A percentile compares a stretch with the other conserved stretches of the same genome.
Evolutionary conservation across 768 basidiomycete species (phyloP).

Genomic region (Podaxis carcinomalis): DNA sequence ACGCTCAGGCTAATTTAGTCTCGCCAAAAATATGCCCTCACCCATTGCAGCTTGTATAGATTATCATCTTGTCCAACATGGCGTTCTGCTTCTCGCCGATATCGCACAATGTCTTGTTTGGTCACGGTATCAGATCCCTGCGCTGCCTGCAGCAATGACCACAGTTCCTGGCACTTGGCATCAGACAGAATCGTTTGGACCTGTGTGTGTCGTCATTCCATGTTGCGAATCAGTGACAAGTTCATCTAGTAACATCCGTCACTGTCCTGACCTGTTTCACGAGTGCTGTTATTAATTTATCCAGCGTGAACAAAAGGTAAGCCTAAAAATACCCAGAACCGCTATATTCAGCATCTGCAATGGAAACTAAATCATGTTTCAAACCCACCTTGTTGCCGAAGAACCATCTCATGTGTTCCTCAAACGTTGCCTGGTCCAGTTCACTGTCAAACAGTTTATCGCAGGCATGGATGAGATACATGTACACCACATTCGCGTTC

Average conservation of each 20-base stretch:
- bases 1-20: conserved; percentile 13
- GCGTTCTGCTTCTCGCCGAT: conserved; percentile 76
- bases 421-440: conserved; percentile 86
- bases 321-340: conserved; percentile 50
- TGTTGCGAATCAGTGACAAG: background rate
- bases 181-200: conserved; percentile 86
- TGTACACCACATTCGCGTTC: conserved; percentile 70
- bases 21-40: conserved; percentile 28
- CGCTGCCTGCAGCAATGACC: conserved; percentile 66
- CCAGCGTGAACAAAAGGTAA: conserved; percentile 89
- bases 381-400: conserved; percentile 76
- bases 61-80: conserved; percentile 74
- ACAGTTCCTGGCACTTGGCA: conserved; percentile 81
- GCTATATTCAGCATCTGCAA: conserved; percentile 12
- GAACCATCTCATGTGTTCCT: conserved; percentile 94
- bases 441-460: conserved; percentile 94
- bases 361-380: background rate
- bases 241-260: background rate
- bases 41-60: conserved; percentile 79
- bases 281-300: conserved; percentile 84
- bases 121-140: conserved; percentile 49
- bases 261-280: conserved; percentile 76
- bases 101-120: conserved; percentile 66
- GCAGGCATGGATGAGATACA: conserved; percentile 84
- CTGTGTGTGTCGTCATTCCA: conserved; percentile 39